phyloP scores from a whole-genome alignment of 179 eudicot species.

The Vitellaria paradoxa region DNA sequence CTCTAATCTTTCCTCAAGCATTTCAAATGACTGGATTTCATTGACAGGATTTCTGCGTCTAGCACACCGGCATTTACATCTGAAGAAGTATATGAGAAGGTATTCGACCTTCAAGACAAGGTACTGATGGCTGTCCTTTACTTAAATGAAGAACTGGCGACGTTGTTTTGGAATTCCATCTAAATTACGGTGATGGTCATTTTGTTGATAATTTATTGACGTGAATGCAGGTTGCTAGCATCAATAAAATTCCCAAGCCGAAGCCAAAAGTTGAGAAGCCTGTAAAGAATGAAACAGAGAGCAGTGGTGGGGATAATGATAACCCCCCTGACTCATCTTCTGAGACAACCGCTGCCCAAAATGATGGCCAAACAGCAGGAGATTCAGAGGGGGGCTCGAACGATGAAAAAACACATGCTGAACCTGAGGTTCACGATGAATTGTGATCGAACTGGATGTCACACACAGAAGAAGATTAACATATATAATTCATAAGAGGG shows the following conservation, averaged over 20 bases:
- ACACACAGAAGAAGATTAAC: too few relatives aligned
- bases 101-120: constrained; percentile 71
- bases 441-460: constrained; percentile 31
- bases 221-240: constrained; percentile 52
- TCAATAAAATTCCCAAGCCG: constrained; percentile 83
- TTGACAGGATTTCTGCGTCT: constrained; percentile 53
- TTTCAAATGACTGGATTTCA: constrained; percentile 3
- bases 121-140: constrained; percentile 23
- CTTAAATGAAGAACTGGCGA: background rate
- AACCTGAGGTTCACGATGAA: constrained; percentile 55
- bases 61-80: constrained; percentile 67
- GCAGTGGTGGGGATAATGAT: constrained; percentile 26
- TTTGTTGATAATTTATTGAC: background rate
- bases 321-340: constrained; percentile 27
- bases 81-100: constrained; percentile 67
- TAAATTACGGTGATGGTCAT: background rate
- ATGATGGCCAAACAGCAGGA: constrained; percentile 23
- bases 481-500: too few relatives aligned
- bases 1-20: background rate
- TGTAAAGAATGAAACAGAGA: constrained; percentile 55
- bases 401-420: constrained; percentile 28
- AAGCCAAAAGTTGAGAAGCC: constrained; percentile 91
- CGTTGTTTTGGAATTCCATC: background rate
- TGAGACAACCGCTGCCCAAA: constrained; percentile 34
- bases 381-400: constrained; percentile 30